Conservation (phyloP, 75 land plant genomes). For the Gnetum montanum region DNA sequence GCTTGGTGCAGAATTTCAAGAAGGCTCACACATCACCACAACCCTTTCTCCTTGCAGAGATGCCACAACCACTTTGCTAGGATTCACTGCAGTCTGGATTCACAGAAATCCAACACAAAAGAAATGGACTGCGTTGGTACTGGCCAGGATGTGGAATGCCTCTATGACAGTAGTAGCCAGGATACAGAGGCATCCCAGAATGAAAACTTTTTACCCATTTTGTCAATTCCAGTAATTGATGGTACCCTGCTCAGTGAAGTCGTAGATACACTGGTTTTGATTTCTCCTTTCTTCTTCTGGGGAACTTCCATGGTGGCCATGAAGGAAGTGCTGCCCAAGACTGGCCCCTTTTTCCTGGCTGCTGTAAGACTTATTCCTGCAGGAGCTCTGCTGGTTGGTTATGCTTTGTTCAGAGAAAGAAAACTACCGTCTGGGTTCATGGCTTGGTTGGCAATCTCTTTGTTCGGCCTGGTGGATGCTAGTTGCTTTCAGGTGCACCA, state of each 20-base stretch:
- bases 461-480: slow-evolving; percentile 80
- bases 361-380: slow-evolving; percentile 78
- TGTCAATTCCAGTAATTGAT: background rate
- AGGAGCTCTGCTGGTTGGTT: slow-evolving; percentile 56
- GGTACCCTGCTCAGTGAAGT: slow-evolving; percentile 2
- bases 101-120: too few species aligned
- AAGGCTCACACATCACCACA: too few species aligned
- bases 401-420: slow-evolving; percentile 42
- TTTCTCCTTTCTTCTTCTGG: slow-evolving; percentile 99
- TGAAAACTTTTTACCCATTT: slow-evolving; percentile 5
- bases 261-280: slow-evolving; percentile 56
- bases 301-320: slow-evolving; percentile 99
- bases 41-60: too few species aligned
- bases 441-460: slow-evolving; percentile 72
- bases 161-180: slow-evolving; percentile 1
- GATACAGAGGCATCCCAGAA: slow-evolving; percentile 8
- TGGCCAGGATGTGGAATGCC: slow-evolving; percentile 63
- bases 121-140: slow-evolving; percentile 67
- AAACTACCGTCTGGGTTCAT: slow-evolving; percentile 51
- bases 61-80: too few species aligned
- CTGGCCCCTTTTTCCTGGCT: slow-evolving; percentile 83
- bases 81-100: too few species aligned
- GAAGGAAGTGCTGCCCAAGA: slow-evolving; percentile 87
- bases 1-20: too few species aligned
- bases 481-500: slow-evolving; percentile 96